These are phyloP conservation scores for Apiospora sp. DNA, from an alignment of 2,329 filamentous ascomycete genomes.

Conservation along the genomic window DNA sequence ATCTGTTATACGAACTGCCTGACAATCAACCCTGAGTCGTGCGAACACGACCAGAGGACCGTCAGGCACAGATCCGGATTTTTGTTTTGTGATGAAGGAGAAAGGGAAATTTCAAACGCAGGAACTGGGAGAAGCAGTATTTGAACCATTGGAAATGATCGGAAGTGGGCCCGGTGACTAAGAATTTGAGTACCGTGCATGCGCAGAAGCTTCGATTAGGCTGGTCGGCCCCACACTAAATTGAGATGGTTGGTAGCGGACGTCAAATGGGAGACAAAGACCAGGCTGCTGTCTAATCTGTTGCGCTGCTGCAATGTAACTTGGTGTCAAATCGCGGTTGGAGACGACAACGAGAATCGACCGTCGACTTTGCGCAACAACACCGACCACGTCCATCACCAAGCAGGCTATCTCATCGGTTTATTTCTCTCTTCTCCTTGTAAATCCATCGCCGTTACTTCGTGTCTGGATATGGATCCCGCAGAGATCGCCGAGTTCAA, in stretches of 20 bases:
- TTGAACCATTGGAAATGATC: constrained; percentile 1
- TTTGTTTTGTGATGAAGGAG: constrained; percentile 44
- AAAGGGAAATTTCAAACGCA: constrained; percentile 43
- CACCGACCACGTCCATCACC: not conserved
- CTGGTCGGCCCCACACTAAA: not conserved
- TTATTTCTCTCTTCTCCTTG: not conserved
- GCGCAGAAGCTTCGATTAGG: not conserved
- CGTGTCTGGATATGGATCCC: constrained; percentile 60
- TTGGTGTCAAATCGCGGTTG: not conserved
- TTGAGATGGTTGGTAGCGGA: not conserved
- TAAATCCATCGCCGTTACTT: constrained; percentile 24
- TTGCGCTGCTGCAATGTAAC: not conserved
- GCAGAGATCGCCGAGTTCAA: constrained; percentile 93
- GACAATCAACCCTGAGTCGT: constrained; percentile 70
- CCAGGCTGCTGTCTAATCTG: not conserved
- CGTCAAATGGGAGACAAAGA: not conserved
- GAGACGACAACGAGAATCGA: not conserved
- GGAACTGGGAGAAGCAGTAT: not conserved
- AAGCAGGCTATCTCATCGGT: not conserved
- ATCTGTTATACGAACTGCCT: constrained; percentile 82
- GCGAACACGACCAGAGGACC: constrained; percentile 39
- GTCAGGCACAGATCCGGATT: constrained; percentile 85
- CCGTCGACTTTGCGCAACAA: not conserved
- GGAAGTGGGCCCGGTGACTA: not conserved
- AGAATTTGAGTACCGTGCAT: not conserved